Percentiles rank a stretch among this genome's conserved stretches.
phyloP scores from a whole-genome alignment of 139 green algal genomes.

The Volvox reticuliferus region DNA sequence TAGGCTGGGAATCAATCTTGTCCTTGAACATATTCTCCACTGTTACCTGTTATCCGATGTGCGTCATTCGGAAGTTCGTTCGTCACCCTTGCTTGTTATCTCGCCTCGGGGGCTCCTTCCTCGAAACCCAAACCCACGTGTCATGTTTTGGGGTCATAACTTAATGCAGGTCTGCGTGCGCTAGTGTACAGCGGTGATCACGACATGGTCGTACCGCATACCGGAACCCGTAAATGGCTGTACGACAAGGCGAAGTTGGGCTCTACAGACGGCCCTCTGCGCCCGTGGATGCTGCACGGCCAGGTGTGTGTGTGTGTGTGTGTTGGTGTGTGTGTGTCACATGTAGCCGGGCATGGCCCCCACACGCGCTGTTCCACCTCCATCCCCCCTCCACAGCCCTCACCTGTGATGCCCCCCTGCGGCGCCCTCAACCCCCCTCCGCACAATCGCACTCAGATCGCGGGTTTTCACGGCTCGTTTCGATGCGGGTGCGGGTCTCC shows the following conservation, averaged over 20 bases:
- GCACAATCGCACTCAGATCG: slow-evolving; percentile 44
- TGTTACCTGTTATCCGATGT: too few species aligned
- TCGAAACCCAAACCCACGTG: too few species aligned
- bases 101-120: too few species aligned
- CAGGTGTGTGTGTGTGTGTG: slow-evolving; percentile 47
- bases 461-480: slow-evolving; percentile 47
- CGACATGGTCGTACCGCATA: slow-evolving; percentile 68
- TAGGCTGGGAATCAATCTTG: too few species aligned
- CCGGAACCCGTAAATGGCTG: slow-evolving; percentile 58
- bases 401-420: too few species aligned
- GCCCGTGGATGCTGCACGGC: slow-evolving; percentile 44
- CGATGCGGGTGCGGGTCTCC: neutral
- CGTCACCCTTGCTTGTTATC: too few species aligned
- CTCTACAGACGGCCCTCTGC: neutral
- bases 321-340: too few species aligned
- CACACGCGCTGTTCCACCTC: neutral
- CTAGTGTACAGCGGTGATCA: slow-evolving; percentile 63
- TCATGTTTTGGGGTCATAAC: too few species aligned
- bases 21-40: too few species aligned
- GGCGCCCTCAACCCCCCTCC: neutral
- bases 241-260: slow-evolving; percentile 42
- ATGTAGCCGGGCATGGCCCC: neutral
- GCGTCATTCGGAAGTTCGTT: too few species aligned
- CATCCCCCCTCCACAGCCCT: neutral
- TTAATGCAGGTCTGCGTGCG: slow-evolving; percentile 42